Percentiles rank a stretch among this genome's conserved stretches.
phyloP scores from a whole-genome alignment of 2,329 filamentous ascomycete genomes.

The Neocatenulostroma microsporum region DNA sequence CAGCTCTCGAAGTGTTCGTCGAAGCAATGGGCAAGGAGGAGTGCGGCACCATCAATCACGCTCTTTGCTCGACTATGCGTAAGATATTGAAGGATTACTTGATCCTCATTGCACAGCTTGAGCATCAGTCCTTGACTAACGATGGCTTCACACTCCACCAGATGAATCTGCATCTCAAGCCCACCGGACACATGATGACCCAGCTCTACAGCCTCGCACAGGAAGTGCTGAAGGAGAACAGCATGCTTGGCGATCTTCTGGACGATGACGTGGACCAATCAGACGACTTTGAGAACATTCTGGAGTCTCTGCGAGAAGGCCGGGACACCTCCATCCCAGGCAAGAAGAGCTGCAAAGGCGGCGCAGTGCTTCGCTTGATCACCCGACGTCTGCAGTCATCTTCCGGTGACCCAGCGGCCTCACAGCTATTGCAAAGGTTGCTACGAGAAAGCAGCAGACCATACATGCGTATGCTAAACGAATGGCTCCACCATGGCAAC shows the following conservation, averaged over 20 bases:
- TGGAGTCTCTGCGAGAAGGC: constrained; percentile 81
- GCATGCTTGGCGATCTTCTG: constrained; percentile 63
- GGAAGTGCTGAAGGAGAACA: constrained; percentile 81
- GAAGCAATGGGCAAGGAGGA: constrained; percentile 90
- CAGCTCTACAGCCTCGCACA: constrained; percentile 83
- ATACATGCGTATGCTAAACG: constrained; percentile 97
- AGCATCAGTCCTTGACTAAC: constrained; percentile 86
- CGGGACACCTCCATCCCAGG: constrained; percentile 74
- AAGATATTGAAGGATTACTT: constrained; percentile 90
- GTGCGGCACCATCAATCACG: constrained; percentile 91
- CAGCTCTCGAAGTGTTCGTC: constrained; percentile 82
- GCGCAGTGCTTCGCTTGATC: constrained; percentile 80
- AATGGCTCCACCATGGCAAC: constrained; percentile 93
- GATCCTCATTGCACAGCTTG: constrained; percentile 83
- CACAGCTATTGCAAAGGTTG: constrained; percentile 70
- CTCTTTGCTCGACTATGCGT: constrained; percentile 87
- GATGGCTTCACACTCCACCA: constrained; percentile 85
- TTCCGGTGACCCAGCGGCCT: constrained; percentile 86
- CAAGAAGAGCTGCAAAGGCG: constrained; percentile 95
- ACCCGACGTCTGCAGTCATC: constrained; percentile 79
- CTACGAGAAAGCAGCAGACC: constrained; percentile 82
- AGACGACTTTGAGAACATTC: constrained; percentile 83
- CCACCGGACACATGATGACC: constrained; percentile 82
- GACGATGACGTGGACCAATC: constrained; percentile 57
- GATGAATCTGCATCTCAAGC: constrained; percentile 82